These are phyloP conservation scores for Allantophomopsis lycopodina DNA, from an alignment of 2,329 filamentous ascomycete species.

Conservation along the genomic window DNA sequence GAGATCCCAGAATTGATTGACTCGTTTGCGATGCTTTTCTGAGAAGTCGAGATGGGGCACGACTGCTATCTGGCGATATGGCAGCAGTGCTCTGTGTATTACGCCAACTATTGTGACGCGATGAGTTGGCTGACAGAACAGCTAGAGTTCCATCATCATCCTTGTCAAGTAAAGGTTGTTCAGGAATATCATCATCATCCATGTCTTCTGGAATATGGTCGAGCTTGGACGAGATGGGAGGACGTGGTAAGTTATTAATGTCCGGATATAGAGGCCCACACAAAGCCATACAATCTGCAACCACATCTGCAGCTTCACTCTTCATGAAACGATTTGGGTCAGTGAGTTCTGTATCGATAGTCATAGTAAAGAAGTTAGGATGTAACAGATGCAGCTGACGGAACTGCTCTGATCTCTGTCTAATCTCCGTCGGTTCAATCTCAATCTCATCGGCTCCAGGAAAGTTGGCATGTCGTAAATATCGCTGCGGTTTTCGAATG, in stretches of 20 bases:
- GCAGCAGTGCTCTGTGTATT: slow-evolving; percentile 33
- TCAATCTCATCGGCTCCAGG: slow-evolving; percentile 61
- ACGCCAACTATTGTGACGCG: slow-evolving; percentile 32
- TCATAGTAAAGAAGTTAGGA: slow-evolving; percentile 73
- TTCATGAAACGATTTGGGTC: slow-evolving; percentile 69
- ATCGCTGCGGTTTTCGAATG: slow-evolving; percentile 68
- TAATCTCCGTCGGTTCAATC: slow-evolving; percentile 64
- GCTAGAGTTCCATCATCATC: slow-evolving; percentile 2
- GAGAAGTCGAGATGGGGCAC: slow-evolving; percentile 21
- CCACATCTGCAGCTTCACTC: slow-evolving; percentile 65
- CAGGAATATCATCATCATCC: slow-evolving; percentile 12
- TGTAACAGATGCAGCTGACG: slow-evolving; percentile 62
- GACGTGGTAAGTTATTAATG: slow-evolving; percentile 1
- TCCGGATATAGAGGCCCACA: slow-evolving; percentile 22
- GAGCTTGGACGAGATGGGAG: neutral
- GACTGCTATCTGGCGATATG: slow-evolving; percentile 23
- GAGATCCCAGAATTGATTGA: slow-evolving; percentile 10
- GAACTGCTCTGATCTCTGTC: slow-evolving; percentile 62
- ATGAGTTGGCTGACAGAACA: slow-evolving; percentile 8
- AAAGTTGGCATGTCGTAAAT: slow-evolving; percentile 59
- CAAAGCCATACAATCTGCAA: slow-evolving; percentile 67
- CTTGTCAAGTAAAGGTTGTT: slow-evolving; percentile 11
- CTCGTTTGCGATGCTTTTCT: slow-evolving; percentile 36
- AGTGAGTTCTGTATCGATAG: slow-evolving; percentile 65
- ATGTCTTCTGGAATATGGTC: slow-evolving; percentile 1